Conservation (phyloP, 306 rosid genomes). For the Vachellia collinsii region DNA sequence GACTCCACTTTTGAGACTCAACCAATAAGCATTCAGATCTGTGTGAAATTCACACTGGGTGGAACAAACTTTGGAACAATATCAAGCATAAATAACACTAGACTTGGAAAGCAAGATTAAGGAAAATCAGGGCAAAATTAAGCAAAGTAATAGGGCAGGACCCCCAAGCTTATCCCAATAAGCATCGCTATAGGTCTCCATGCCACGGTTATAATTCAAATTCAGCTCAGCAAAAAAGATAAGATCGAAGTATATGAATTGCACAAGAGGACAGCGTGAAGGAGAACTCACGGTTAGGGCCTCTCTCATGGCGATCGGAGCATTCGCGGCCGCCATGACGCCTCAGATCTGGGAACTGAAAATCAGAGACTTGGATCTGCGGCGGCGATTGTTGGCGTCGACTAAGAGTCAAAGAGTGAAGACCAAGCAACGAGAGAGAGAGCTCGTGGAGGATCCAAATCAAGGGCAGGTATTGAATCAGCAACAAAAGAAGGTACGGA, state of each 20-base stretch:
- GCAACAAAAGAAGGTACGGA: constrained; percentile 46
- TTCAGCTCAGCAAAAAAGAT: constrained; percentile 25
- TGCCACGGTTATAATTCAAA: constrained; percentile 29
- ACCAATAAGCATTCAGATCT: constrained; percentile 52
- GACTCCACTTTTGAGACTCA: constrained; percentile 46
- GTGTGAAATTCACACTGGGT: constrained; percentile 16
- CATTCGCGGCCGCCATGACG: constrained; percentile 96
- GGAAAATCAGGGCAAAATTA: constrained; percentile 13
- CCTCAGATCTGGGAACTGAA: constrained; percentile 57
- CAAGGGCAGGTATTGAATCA: constrained; percentile 62
- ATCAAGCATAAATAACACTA: constrained; percentile 16
- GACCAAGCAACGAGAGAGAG: constrained; percentile 17
- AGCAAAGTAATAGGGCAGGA: background rate
- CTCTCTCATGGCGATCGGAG: constrained; percentile 99
- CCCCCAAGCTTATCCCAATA: constrained; percentile 1
- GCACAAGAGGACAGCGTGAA: background rate
- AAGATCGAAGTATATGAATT: constrained; percentile 5
- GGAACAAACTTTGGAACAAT: constrained; percentile 14
- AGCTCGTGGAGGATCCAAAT: constrained; percentile 49
- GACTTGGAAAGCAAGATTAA: constrained; percentile 30
- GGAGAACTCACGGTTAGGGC: constrained; percentile 74
- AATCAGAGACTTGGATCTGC: constrained; percentile 55
- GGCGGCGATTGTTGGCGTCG: constrained; percentile 32
- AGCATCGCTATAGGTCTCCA: background rate
- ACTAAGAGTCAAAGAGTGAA: constrained; percentile 38